Percentiles rank a stretch among this genome's conserved stretches.
Conservation (phyloP, 768 basidiomycete genomes). For the Tylopilus subfusipes region DNA sequence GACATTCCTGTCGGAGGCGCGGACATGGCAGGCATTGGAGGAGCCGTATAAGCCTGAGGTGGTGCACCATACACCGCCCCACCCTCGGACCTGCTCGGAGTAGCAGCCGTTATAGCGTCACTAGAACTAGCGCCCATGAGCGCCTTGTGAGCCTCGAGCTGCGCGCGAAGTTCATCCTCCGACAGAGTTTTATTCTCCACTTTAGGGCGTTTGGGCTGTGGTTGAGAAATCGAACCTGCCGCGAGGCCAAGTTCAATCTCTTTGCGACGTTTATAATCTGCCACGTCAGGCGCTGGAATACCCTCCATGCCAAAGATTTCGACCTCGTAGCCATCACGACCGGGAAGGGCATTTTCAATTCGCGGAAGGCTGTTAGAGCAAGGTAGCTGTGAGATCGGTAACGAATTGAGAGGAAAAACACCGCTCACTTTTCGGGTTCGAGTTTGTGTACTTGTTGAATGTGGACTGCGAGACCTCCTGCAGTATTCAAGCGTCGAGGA, state of each 20-base stretch:
- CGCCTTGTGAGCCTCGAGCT: slow-evolving; percentile 85
- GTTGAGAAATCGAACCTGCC: slow-evolving; percentile 77
- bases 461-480: slow-evolving; percentile 96
- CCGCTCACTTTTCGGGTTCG: slow-evolving; percentile 72
- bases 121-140: slow-evolving; percentile 70
- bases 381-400: slow-evolving; percentile 11
- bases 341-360: slow-evolving; percentile 94
- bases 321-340: slow-evolving; percentile 95
- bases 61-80: slow-evolving; percentile 70
- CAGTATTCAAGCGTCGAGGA: slow-evolving; percentile 92
- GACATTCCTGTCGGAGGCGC: slow-evolving; percentile 29
- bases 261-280: slow-evolving; percentile 93
- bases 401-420: neutral
- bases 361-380: slow-evolving; percentile 58
- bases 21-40: slow-evolving; percentile 34
- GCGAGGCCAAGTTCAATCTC: slow-evolving; percentile 89
- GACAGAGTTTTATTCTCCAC: slow-evolving; percentile 72
- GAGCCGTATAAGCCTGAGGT: slow-evolving; percentile 61
- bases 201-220: slow-evolving; percentile 77
- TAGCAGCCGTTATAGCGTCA: slow-evolving; percentile 30
- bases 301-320: slow-evolving; percentile 99
- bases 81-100: slow-evolving; percentile 37
- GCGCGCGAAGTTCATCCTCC: slow-evolving; percentile 80
- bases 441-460: slow-evolving; percentile 99
- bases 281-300: slow-evolving; percentile 89